phyloP scores from a whole-genome alignment of 139 green algal species.

The Haematococcus lacustris region DNA sequence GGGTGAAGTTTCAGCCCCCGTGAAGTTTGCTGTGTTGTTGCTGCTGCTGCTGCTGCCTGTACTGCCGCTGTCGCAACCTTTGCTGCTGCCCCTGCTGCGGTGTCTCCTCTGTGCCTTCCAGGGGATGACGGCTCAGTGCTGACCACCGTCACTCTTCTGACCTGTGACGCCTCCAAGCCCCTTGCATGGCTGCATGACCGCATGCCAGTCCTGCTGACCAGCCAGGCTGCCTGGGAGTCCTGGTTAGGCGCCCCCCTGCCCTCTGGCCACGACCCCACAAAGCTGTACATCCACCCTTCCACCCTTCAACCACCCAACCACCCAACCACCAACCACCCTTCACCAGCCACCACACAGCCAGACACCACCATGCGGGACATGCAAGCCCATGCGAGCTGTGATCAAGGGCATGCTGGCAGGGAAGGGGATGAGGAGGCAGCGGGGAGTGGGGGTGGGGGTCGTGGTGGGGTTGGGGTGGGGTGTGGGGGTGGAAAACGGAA shows the following conservation, averaged over 20 bases:
- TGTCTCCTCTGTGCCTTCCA: background rate
- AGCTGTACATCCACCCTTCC: too few relatives aligned
- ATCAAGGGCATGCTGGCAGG: too few relatives aligned
- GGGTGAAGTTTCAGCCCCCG: background rate
- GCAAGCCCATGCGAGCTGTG: too few relatives aligned
- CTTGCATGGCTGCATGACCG: slow-evolving; percentile 75
- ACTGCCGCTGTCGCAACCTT: background rate
- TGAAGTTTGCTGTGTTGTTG: background rate
- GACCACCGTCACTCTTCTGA: slow-evolving; percentile 69
- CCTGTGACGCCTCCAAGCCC: slow-evolving; percentile 15
- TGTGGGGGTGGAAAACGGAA: too few relatives aligned
- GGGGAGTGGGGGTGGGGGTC: too few relatives aligned
- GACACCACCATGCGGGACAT: too few relatives aligned
- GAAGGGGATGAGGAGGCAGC: too few relatives aligned
- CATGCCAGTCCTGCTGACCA: slow-evolving; percentile 69
- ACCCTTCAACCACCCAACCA: too few relatives aligned
- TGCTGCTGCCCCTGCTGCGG: background rate
- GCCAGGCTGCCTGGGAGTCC: slow-evolving; percentile 8
- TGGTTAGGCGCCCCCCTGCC: slow-evolving; percentile 2
- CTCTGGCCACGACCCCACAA: background rate
- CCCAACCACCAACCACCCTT: too few relatives aligned
- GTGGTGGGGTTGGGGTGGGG: too few relatives aligned
- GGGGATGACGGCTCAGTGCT: slow-evolving; percentile 10
- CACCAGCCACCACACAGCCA: too few relatives aligned
- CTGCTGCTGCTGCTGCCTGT: background rate